Evolutionary conservation across 441 rosid species (phyloP).

Genomic region (Theobroma grandiflorum): DNA sequence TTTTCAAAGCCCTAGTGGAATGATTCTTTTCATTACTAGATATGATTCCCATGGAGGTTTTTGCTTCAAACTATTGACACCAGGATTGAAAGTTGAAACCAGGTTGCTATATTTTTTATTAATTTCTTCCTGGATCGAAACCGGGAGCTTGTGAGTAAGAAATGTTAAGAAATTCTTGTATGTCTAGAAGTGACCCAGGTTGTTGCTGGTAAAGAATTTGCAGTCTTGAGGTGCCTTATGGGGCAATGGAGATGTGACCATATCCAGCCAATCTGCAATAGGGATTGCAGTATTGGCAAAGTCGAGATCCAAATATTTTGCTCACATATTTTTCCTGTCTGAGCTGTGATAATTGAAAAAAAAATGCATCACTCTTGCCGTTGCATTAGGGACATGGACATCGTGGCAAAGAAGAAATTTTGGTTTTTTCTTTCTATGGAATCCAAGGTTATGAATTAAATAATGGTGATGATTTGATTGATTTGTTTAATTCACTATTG

Average conservation of each 20-base stretch:
- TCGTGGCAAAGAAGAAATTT: neutral
- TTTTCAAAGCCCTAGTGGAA: no score
- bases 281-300: neutral
- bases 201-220: neutral
- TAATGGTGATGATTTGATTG: neutral
- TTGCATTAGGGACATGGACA: neutral
- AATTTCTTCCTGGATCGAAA: neutral
- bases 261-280: neutral
- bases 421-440: neutral
- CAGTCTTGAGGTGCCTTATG: neutral
- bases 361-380: neutral
- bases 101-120: neutral
- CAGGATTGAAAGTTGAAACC: neutral
- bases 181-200: neutral
- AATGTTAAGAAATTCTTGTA: neutral
- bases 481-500: neutral
- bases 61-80: neutral
- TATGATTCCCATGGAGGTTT: neutral
- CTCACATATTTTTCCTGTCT: neutral
- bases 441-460: neutral
- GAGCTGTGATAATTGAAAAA: neutral
- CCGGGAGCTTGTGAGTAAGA: neutral
- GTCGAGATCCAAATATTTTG: neutral
- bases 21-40: no score
- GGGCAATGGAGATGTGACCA: neutral